Base-by-base conservation (phyloP, 208 protist species). In the Trypanosoma grayi region DNA sequence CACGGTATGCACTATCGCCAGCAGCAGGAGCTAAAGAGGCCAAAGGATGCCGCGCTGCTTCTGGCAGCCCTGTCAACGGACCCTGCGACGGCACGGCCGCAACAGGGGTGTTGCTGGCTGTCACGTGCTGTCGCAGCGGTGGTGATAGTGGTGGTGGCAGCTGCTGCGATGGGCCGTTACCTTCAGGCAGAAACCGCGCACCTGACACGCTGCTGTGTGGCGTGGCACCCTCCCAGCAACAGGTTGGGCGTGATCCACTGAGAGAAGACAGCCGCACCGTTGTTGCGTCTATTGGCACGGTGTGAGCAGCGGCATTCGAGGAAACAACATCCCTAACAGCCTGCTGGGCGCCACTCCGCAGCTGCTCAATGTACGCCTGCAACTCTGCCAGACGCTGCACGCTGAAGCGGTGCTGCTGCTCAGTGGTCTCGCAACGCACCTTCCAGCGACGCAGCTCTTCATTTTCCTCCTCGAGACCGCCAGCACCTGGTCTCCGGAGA, bases 341-440 rank as follows among this genome's bases (percentile, higher is more conserved):
- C 39, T 57, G 48, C 11, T 67, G 65, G 10, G 73, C 73, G 41
- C 56, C 40, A 27, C 51, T 40, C 10, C 58, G 43, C 43, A 79
- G 45, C 28, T 70, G 66, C n/a, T 74, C 65, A 53, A 79, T 60
- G 31, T 79, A 79, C 25, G 39, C 28, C 47, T 79, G 66, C 39
- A 79, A 56, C 24, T 70, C 73, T 20, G 22, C 60, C 18, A 79
- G 27, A 3, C 67, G 66, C 11, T 56, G 45, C 16, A 31, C 52
- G 36, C 60, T 56, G 25, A 58, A 52, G 11, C 59, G 52, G 16
- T 75, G 60, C 25, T 64, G 73, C 16, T 62, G 53, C 40, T 61
- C 63, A 48, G 60, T 48, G 13, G 44, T 14, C 2, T 52, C 43
- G 51, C 54, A 61, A 1, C 54, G 63, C 14, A 50, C 33, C 25